Evolutionary conservation across 306 rosid genomes (phyloP).

Genomic region (Cyamopsis tetragonoloba): DNA sequence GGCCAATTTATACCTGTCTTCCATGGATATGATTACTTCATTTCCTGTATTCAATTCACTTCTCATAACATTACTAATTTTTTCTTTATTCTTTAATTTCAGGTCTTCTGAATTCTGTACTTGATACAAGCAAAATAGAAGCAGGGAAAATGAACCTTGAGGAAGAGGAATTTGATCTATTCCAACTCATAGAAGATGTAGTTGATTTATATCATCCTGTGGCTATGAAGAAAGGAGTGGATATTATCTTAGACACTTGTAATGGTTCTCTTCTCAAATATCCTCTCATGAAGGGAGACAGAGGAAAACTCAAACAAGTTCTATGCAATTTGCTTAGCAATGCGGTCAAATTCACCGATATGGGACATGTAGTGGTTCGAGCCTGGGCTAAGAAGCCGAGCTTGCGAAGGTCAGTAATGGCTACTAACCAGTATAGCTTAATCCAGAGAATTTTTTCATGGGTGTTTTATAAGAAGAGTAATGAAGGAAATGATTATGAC

Average conservation of each 20-base stretch:
- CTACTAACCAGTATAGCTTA: constrained; percentile 19
- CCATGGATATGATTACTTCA: background rate
- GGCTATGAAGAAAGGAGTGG: constrained; percentile 61
- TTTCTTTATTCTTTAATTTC: background rate
- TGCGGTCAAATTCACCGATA: constrained; percentile 65
- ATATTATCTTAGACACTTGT: constrained; percentile 57
- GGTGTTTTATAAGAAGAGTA: constrained; percentile 35
- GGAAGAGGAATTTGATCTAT: constrained; percentile 62
- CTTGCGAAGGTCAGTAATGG: constrained; percentile 31
- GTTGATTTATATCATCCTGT: constrained; percentile 51
- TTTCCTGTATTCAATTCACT: background rate
- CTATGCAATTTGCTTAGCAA: constrained; percentile 66
- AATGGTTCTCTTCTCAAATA: constrained; percentile 51
- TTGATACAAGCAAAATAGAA: constrained; percentile 74
- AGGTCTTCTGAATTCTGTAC: constrained; percentile 67
- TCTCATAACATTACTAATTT: background rate
- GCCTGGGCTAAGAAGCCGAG: constrained; percentile 51
- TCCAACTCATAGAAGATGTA: constrained; percentile 59
- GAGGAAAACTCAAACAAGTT: constrained; percentile 65
- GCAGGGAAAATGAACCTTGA: constrained; percentile 70
- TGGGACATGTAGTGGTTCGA: constrained; percentile 55
- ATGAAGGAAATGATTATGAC: constrained; percentile 15
- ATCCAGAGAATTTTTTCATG: constrained; percentile 23
- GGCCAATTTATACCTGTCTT: too few relatives aligned
- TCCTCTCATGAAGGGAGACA: constrained; percentile 54